A percentile compares a stretch with the other conserved stretches of the same genome.
Evolutionary conservation across 2,329 filamentous ascomycete species (phyloP).

Genomic region (Pleochaeta shiraiana): DNA sequence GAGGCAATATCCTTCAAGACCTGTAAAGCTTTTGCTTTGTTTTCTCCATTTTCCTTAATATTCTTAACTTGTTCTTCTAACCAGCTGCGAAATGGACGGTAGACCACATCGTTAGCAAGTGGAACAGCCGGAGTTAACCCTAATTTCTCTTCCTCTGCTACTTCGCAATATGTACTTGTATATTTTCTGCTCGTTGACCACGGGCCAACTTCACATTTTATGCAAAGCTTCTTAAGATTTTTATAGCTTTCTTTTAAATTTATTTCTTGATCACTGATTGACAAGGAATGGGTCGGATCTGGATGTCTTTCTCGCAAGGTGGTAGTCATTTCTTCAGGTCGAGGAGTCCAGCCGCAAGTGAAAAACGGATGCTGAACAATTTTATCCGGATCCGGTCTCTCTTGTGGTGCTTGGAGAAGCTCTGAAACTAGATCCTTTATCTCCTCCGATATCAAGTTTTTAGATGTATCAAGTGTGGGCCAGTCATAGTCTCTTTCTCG

Average conservation of each 20-base stretch:
- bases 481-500: constrained; percentile 57
- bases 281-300: constrained; percentile 32
- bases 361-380: constrained; percentile 71
- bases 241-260: constrained; percentile 19
- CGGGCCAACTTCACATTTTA: constrained; percentile 35
- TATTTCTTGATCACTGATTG: constrained; percentile 23
- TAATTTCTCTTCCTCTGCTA: constrained; percentile 44
- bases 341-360: constrained; percentile 50
- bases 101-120: constrained; percentile 37
- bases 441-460: constrained; percentile 50
- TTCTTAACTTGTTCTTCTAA: constrained; percentile 26
- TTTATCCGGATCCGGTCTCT: constrained; percentile 50
- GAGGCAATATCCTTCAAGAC: constrained; percentile 8
- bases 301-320: constrained; percentile 35
- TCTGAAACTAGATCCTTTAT: constrained; percentile 58
- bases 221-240: constrained; percentile 36
- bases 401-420: constrained; percentile 54
- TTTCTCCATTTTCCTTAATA: constrained; percentile 6
- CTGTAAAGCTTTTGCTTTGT: constrained; percentile 7
- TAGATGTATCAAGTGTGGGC: constrained; percentile 42
- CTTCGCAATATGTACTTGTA: constrained; percentile 35
- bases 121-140: constrained; percentile 41
- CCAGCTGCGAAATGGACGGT: constrained; percentile 40
- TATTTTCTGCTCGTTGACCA: constrained; percentile 27
- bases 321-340: constrained; percentile 32